Conservation (phyloP, 352 stramenopile species). For the Globisporangium acanthophoron region DNA sequence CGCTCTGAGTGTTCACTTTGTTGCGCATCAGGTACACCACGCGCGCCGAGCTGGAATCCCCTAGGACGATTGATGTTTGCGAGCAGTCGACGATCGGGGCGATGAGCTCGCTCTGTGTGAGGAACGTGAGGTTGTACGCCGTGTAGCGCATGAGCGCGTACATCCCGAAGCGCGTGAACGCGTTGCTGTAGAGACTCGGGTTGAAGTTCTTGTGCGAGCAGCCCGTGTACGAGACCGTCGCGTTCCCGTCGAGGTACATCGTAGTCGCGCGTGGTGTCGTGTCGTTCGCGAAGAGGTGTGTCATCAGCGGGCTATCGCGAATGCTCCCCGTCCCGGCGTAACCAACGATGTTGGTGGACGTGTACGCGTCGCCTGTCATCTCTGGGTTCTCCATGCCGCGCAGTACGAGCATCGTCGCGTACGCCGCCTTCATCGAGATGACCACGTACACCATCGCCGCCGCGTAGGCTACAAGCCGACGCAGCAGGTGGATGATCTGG, state of each 20-base stretch:
- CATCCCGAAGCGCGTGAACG: slow-evolving; percentile 5
- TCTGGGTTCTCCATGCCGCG: slow-evolving; percentile 15
- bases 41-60: neutral
- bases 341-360: neutral
- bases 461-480: neutral
- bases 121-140: slow-evolving; percentile 16
- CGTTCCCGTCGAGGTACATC: slow-evolving; percentile 22
- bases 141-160: slow-evolving; percentile 2
- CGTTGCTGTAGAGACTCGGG: slow-evolving; percentile 3
- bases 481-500: neutral
- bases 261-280: slow-evolving; percentile 21
- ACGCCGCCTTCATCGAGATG: slow-evolving; percentile 16
- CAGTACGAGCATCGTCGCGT: slow-evolving; percentile 14
- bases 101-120: slow-evolving; percentile 22
- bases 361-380: slow-evolving; percentile 6
- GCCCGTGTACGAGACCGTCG: slow-evolving; percentile 12
- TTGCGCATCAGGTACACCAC: slow-evolving; percentile 1
- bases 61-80: neutral
- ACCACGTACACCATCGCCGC: slow-evolving; percentile 18
- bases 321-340: neutral
- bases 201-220: slow-evolving; percentile 12
- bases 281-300: slow-evolving; percentile 13
- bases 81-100: slow-evolving; percentile 19
- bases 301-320: neutral
- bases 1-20: neutral